Evolutionary conservation across 768 basidiomycete genomes (phyloP), one percentile per base, ranked within the genome.

Genomic region (Pleurotus eryngii): DNA sequence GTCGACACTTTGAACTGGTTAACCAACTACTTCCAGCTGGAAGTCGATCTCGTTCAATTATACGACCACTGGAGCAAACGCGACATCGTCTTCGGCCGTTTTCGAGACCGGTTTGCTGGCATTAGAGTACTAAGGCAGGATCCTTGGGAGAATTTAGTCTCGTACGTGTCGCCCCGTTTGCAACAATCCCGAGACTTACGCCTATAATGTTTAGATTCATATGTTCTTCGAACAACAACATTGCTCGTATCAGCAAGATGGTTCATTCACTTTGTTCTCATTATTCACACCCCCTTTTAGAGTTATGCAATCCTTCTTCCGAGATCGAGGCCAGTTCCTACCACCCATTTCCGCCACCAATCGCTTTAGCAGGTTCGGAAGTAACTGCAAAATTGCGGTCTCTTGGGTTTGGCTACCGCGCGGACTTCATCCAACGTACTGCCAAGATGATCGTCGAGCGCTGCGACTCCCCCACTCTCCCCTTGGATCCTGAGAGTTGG

Each of bases 211-310:
- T 12, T 48, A 96, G 95, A 7, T 99, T 98, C 74, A 97, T 99
- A 61, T 98, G 96, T 68, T 97, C 95, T 2, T 92, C 93, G 2
- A 98, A 98, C 66, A 98, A 98, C 70, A 95, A 98, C 64, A 98
- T 99, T 50, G 73, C 84, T 4, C 90, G 97, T 5, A 99, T 99
- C 64, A 90, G 92, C 14, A 90, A 89, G 57, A 95, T 98, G 89
- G 86, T 98, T 26, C 88, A 92, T 59, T 80, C 82, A 17, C 81
- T 98, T 12, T 92, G 91, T 68, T 79, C 72, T 15, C 78, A 89
- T 18, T 97, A 86, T 66, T 94, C 94, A 1, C 77, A 84, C 11
- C 74, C 83, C 20, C 74, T 95, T 14, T 68, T 95, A 26, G 78
- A 82, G 2, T 67, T 75, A 30, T 64, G 74, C 4, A 71, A 76